Base-by-base conservation (phyloP, 1,139 yeast species). In the Candida gigantensis region DNA sequence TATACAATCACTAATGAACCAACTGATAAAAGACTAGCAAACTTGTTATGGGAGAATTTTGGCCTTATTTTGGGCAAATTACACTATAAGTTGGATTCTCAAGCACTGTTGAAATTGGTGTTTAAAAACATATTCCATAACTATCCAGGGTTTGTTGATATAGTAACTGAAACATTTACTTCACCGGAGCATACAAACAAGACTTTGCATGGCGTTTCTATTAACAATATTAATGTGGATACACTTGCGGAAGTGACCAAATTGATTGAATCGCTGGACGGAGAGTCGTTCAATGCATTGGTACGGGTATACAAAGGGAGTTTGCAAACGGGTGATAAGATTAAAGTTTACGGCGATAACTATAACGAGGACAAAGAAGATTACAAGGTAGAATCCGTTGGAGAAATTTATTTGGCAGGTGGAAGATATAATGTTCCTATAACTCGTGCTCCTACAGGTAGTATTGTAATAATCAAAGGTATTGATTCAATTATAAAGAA, bases 341-440 rank as follows among this genome's bases (percentile, higher is more conserved):
- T 88, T 2, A 65, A 66, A 28, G 67, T 89, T 1, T 53, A 84
- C 3, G 90, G 88, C 0, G 85, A 77, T 34, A 62, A 64, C 18
- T 80, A 61, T 43, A 53, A 65, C 5, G 62, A 67, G 7, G 82
- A 77, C 33, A 79, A 68, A 25, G 78, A 75, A 24, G 85, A 82
- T 36, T 80, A 66, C 39, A 62, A 67, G 38, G 58, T 67, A 3
- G 69, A 64, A 28, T 60, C 58, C 0, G 59, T 84, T 3, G 64
- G 65, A 5, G 74, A 69, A 6, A 57, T 89, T 9, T 81, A 68
- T 49, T 48, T 88, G 2, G 74, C 87, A 16, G 83, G 88, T 34
- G 92, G 92, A 0, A 69, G 96, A 43, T 89, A 86, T 54, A 72
- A 71, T 24, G 60, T 83, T 0, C 74, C 79, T 0, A 70, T 85